Percentiles rank a stretch among this genome's conserved stretches.
phyloP scores from a whole-genome alignment of 2,329 filamentous ascomycete species.

The Microsporum canis region DNA sequence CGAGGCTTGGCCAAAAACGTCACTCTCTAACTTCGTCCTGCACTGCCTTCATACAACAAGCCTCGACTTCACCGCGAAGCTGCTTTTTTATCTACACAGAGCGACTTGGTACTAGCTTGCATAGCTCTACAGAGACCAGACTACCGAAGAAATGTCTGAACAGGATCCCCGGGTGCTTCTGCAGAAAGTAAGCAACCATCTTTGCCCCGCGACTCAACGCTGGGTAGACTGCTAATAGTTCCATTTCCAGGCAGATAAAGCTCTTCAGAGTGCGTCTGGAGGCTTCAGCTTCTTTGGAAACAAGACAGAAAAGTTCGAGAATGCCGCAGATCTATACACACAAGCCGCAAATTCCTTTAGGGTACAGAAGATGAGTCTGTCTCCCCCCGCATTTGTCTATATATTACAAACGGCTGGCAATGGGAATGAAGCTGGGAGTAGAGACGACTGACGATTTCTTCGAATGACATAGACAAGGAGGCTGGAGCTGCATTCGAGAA shows the following conservation, averaged over 20 bases:
- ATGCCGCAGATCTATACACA: slow-evolving; percentile 74
- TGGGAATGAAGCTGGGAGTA: neutral
- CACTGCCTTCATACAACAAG: neutral
- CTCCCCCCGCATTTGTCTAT: slow-evolving; percentile 8
- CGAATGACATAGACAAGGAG: slow-evolving; percentile 53
- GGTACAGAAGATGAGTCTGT: slow-evolving; percentile 68
- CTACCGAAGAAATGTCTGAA: slow-evolving; percentile 43
- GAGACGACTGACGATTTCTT: neutral
- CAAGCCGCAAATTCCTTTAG: slow-evolving; percentile 88
- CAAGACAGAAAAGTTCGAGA: slow-evolving; percentile 76
- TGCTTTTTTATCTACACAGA: neutral
- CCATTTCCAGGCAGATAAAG: slow-evolving; percentile 66
- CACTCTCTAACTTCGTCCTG: neutral
- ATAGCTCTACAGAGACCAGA: neutral
- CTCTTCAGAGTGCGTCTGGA: slow-evolving; percentile 57
- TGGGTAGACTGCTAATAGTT: slow-evolving; percentile 14
- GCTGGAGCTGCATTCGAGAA: slow-evolving; percentile 78
- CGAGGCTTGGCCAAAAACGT: neutral
- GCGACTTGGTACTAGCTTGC: neutral
- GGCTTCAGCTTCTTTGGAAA: slow-evolving; percentile 89
- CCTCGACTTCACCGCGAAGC: neutral
- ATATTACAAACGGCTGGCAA: neutral
- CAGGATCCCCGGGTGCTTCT: slow-evolving; percentile 63
- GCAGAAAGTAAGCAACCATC: slow-evolving; percentile 51
- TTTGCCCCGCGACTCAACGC: slow-evolving; percentile 12